Evolutionary conservation across 441 rosid species (phyloP).

Genomic region (Populus hybrid): DNA sequence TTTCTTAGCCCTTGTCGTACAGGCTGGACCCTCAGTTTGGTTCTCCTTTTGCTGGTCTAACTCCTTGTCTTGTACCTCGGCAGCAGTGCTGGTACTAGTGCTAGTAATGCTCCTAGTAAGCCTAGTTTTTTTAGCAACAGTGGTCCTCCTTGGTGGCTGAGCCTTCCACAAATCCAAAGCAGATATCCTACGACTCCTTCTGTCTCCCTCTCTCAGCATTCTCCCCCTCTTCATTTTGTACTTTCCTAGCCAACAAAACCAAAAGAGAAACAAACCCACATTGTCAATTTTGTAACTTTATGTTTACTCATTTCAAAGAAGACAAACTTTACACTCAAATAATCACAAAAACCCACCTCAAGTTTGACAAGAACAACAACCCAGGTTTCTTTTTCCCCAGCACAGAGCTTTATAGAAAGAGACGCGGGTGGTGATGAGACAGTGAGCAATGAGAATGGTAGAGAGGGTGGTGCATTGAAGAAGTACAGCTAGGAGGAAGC

Average conservation of each 20-base stretch:
- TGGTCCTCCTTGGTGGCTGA: constrained; percentile 23
- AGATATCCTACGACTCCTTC: constrained; percentile 49
- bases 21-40: constrained; percentile 30
- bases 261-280: constrained; percentile 18
- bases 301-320: background rate
- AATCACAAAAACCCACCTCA: constrained; percentile 29
- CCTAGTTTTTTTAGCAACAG: constrained; percentile 5
- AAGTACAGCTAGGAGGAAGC: constrained; percentile 19
- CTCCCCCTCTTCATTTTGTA: constrained; percentile 27
- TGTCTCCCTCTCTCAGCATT: constrained; percentile 39
- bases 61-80: background rate
- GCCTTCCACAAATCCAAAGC: constrained; percentile 36
- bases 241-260: constrained; percentile 18
- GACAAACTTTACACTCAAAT: background rate
- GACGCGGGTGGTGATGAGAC: background rate
- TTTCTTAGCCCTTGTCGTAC: constrained; percentile 38
- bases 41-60: constrained; percentile 8
- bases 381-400: background rate
- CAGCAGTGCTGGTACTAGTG: background rate
- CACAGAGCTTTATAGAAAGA: background rate
- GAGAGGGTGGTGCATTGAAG: constrained; percentile 5
- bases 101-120: background rate
- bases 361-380: background rate
- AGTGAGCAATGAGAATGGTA: background rate
- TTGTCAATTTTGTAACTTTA: background rate